Conservation (phyloP, 1,284 basidiomycete species). For the Pulchroboletus neoregius region DNA sequence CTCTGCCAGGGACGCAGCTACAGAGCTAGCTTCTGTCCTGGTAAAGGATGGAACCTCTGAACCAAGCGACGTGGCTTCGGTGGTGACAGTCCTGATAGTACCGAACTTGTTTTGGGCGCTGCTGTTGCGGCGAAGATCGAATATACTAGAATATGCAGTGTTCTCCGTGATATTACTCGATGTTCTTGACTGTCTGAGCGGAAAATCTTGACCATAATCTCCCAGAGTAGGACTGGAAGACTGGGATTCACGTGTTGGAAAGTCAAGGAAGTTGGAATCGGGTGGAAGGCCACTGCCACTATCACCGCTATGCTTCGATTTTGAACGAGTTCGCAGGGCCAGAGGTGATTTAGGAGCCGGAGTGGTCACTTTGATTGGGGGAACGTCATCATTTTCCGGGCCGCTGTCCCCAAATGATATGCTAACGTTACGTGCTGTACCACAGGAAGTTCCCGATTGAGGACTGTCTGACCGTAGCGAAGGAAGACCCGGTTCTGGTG, state of each 20-base stretch:
- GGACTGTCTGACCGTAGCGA: conserved; percentile 54
- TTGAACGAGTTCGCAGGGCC: conserved; percentile 43
- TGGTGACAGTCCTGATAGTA: conserved; percentile 74
- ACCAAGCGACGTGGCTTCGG: conserved; percentile 64
- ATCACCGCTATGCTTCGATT: conserved; percentile 25
- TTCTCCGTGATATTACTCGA: conserved; percentile 53
- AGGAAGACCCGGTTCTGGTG: conserved; percentile 48
- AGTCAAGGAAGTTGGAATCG: conserved; percentile 27
- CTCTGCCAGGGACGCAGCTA: conserved; percentile 43
- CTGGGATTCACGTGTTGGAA: conserved; percentile 28
- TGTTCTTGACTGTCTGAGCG: conserved; percentile 44
- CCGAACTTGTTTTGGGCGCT: conserved; percentile 58
- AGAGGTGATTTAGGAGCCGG: conserved; percentile 56
- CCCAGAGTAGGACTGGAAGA: conserved; percentile 20
- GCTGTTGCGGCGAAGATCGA: conserved; percentile 48
- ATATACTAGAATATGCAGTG: conserved; percentile 60
- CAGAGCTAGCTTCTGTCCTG: conserved; percentile 55
- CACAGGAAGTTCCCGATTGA: conserved; percentile 32
- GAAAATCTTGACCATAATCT: conserved; percentile 41
- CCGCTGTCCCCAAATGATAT: conserved; percentile 22
- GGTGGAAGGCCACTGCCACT: conserved; percentile 32
- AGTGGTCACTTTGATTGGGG: conserved; percentile 32
- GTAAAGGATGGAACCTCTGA: conserved; percentile 58
- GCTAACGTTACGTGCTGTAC: conserved; percentile 29
- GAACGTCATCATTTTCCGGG: conserved; percentile 34